Evolutionary conservation across 345 rosid genomes (phyloP).

Genomic region (Heritiera littoralis): DNA sequence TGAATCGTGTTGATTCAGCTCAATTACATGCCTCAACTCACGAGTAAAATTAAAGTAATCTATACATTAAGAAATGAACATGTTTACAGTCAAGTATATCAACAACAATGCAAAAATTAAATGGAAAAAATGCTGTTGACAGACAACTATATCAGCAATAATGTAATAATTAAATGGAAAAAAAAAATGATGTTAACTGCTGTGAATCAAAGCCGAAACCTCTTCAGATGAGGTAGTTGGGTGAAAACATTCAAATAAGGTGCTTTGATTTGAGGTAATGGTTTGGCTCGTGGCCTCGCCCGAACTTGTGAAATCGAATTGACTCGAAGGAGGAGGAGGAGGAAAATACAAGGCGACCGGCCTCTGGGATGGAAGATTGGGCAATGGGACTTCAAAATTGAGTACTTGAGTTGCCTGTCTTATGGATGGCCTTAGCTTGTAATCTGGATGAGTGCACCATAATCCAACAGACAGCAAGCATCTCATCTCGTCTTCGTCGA

Average conservation of each 20-base stretch:
- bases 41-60: no score
- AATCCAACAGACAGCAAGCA: conserved; percentile 23
- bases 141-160: no score
- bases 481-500: conserved; percentile 15
- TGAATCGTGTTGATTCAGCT: no score
- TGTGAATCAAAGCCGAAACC: not conserved
- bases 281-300: not conserved
- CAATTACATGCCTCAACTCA: no score
- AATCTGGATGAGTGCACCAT: conserved; percentile 21
- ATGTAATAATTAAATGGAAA: no score
- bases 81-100: not conserved
- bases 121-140: not conserved
- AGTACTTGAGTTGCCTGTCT: conserved; percentile 10
- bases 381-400: conserved; percentile 11
- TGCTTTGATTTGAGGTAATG: not conserved
- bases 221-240: not conserved
- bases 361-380: not conserved
- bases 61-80: not conserved
- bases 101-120: no score
- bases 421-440: conserved; percentile 13
- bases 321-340: not conserved
- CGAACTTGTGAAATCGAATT: not conserved
- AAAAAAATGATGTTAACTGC: not conserved
- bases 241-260: not conserved
- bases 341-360: not conserved